Conservation (phyloP, 1,284 basidiomycete species). For the Cystobasidium slooffiae region DNA sequence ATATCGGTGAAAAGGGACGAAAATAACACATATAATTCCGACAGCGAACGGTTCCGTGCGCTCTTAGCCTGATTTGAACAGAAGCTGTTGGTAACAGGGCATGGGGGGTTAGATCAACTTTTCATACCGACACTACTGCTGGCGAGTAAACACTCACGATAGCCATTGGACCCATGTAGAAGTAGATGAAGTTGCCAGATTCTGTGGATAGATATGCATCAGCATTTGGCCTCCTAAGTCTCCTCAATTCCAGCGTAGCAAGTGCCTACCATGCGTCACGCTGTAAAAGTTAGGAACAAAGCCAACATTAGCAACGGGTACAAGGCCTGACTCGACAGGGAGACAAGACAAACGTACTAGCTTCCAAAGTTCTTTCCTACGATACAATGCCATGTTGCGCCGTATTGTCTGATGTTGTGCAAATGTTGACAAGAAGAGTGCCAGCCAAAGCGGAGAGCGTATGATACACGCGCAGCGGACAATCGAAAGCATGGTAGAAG, state of each 20-base stretch:
- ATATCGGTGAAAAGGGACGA: neutral
- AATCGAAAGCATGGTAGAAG: neutral
- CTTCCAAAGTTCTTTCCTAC: conserved; percentile 43
- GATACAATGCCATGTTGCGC: conserved; percentile 44
- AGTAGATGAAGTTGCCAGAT: conserved; percentile 42
- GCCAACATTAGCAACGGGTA: neutral
- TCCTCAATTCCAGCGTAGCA: too few species aligned
- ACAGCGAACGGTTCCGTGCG: neutral
- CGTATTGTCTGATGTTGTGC: conserved; percentile 40
- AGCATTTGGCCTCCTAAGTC: too few species aligned
- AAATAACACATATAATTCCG: neutral
- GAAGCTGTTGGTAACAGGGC: conserved; percentile 16
- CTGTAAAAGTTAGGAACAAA: conserved; percentile 8
- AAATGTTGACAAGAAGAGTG: neutral
- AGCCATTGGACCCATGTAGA: conserved; percentile 39
- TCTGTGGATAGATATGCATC: too few species aligned
- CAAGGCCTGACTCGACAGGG: neutral
- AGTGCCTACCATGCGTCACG: conserved; percentile 40
- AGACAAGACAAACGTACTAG: conserved; percentile 13
- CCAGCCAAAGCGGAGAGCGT: neutral
- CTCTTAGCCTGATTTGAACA: conserved; percentile 42
- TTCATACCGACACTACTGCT: neutral
- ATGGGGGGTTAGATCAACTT: neutral
- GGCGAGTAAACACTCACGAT: conserved; percentile 25
- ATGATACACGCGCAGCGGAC: neutral